phyloP scores from a whole-genome alignment of 176 grass and related monocot species.

The Oryza rufipogon region DNA sequence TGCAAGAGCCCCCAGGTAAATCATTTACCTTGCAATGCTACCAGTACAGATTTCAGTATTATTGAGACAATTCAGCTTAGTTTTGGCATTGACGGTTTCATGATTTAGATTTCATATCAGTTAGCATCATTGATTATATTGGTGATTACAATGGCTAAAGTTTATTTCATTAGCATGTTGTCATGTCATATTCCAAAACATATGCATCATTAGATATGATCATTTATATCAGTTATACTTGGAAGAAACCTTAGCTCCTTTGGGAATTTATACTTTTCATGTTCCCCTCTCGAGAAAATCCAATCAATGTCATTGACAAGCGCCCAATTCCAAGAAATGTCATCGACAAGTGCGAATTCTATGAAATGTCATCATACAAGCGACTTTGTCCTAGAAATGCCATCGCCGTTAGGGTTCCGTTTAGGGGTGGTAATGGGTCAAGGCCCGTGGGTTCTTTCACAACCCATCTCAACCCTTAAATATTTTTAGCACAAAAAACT shows the following conservation, averaged over 20 bases:
- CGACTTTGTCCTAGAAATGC: too few relatives aligned
- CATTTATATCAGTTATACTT: not conserved
- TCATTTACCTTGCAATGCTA: conserved; percentile 41
- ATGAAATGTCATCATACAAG: too few relatives aligned
- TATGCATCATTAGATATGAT: not conserved
- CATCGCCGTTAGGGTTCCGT: too few relatives aligned
- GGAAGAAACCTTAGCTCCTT: not conserved
- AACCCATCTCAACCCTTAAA: too few relatives aligned
- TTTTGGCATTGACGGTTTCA: conserved; percentile 1
- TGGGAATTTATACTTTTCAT: too few relatives aligned
- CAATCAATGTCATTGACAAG: too few relatives aligned
- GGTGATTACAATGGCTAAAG: not conserved
- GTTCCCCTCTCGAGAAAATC: too few relatives aligned
- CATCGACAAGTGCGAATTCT: too few relatives aligned
- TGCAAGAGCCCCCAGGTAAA: conserved; percentile 82
- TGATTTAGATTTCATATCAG: not conserved
- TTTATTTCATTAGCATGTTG: conserved; percentile 2
- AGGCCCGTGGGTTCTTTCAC: too few relatives aligned
- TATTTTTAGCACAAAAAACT: too few relatives aligned
- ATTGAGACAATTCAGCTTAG: conserved; percentile 6
- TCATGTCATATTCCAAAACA: not conserved
- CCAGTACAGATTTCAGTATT: conserved; percentile 39
- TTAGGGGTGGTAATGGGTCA: too few relatives aligned
- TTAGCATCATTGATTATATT: not conserved
- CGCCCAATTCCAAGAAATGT: too few relatives aligned